Base-by-base conservation (phyloP, 805 yeast genomes). In the Candida coleopterorum region DNA sequence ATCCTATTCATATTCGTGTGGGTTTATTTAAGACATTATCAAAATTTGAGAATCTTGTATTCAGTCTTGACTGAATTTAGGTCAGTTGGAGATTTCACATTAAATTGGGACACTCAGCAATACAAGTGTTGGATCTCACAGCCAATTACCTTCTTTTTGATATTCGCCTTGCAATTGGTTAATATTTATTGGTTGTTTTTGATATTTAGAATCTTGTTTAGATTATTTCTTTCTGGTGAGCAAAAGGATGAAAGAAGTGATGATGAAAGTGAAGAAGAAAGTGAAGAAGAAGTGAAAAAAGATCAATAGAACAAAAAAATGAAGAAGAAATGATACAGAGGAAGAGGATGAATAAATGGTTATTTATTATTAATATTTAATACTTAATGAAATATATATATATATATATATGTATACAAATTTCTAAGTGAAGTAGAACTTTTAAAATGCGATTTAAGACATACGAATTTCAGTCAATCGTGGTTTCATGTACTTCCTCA, bases 111-210 rank as follows among this genome's bases (percentile, higher is more conserved):
- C 9, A 80, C 93, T 21, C 90, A 89, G 60, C 96, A 93, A 60
- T 93, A 90, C 68, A 93, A 93, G 63, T 93, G 97, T 64, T 87
- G 87, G 83, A 85, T 93, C 47, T 82, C 97, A 17, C 95, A 86
- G 64, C 85, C 86, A 37, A 88, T 93, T 56, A 89, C 90, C 3
- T 89, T 93, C 52, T 59, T 63, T 16, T 73, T 93, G 52, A 74
- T 93, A 42, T 68, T 74, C 36, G 89, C 93, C 1, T 71, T 93
- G 45, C 97, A 93, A 59, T 50, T 86, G 38, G 87, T 93, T 39
- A 93, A 93, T 55, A 49, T 76, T 15, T 93, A 85, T 64, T 93
- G 98, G 98, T 71, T 89, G 40, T 77, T 75, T 49, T 70, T 90
- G 50, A 85, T 93, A 44, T 46, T 85, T 35, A 77, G 96, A 58